phyloP scores from a whole-genome alignment of 2,329 filamentous ascomycete genomes.

The Neofusicoccum laricinum region DNA sequence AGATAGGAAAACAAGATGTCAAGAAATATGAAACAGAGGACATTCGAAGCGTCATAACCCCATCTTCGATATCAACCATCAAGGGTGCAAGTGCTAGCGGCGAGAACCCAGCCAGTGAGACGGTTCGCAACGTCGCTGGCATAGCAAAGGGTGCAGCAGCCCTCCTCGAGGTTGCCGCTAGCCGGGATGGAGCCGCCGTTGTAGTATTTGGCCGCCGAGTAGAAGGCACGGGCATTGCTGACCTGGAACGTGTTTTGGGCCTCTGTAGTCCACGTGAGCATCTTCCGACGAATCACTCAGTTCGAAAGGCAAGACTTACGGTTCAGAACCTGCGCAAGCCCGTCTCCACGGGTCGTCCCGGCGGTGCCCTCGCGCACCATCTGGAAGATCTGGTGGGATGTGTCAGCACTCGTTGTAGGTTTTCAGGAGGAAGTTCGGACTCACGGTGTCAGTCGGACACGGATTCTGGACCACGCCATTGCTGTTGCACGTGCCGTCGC shows the following conservation, averaged over 20 bases:
- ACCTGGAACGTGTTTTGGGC: constrained; percentile 18
- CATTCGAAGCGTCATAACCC: too few relatives aligned
- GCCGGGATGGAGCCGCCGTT: constrained; percentile 46
- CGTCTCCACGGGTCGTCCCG: constrained; percentile 43
- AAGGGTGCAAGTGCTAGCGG: constrained; percentile 19
- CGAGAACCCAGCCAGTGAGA: constrained; percentile 40
- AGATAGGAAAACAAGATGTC: too few relatives aligned
- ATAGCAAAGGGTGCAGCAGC: constrained; percentile 51
- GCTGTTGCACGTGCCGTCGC: constrained; percentile 37
- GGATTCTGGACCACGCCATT: constrained; percentile 32
- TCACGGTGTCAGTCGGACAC: constrained; percentile 32
- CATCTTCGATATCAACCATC: too few relatives aligned
- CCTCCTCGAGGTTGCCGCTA: constrained; percentile 38
- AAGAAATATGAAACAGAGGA: too few relatives aligned
- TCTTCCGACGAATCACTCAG: too few relatives aligned
- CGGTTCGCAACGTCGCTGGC: constrained; percentile 51
- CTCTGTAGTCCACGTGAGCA: not conserved
- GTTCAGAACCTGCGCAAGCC: constrained; percentile 40
- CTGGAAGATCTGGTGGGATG: constrained; percentile 26
- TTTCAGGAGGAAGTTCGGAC: not conserved
- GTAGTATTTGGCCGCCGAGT: constrained; percentile 49
- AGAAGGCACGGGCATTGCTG: constrained; percentile 40
- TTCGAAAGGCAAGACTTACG: constrained; percentile 10
- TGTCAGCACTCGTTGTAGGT: not conserved
- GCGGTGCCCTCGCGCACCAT: constrained; percentile 45